Base-by-base conservation (phyloP, 1,139 yeast genomes). In the Yarrowia galli region DNA sequence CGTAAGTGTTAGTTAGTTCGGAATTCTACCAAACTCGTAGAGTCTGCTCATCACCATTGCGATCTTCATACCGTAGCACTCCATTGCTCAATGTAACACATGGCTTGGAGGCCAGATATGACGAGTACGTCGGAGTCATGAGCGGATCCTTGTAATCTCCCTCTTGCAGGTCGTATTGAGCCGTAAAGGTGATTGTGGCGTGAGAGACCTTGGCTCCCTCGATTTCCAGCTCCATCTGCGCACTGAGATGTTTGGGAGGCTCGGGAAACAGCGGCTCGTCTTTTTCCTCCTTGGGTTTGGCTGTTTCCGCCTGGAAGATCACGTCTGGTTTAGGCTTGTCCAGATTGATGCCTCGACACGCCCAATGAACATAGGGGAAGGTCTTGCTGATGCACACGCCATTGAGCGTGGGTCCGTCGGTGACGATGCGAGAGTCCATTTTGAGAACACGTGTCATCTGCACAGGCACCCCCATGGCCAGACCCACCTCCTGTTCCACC, bases 291-390 rank as follows among this genome's bases (percentile, higher is more conserved):
- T 58, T 58, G 16, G 64, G 51, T 20, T 58, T 58, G 2, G 32
- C 51, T 3, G 51, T 20, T 15, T 58, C 51, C 2, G 51, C 51
- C 51, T 58, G 64, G 38, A 43, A 58, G 18, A 58, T 58, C 28
- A 58, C 51, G 42, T 58, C 64, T 1, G 64, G 64, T 16, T 58
- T 58, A 8, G 64, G 64, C 51, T 58, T 58, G 51, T 58, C 64
- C 42, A 42, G 42, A 58, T 58, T 58, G 64, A 58, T 58, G 28
- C 64, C 64, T 22, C 64, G 51, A 43, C 42, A 28, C 13, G 64
- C 32, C 64, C 64, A 58, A 15, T 58, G 64, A 6, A 43, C 42
- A 10, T 58, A 58, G 1, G 64, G 64, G 18, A 58, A 58, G 25
- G 48, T 58, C 15, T 58, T 58, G 38, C 51, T 32, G 28, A 58